Evolutionary conservation across 768 basidiomycete genomes (phyloP), one percentile per base, ranked within the genome.

Genomic region (Pisolithus tinctorius): DNA sequence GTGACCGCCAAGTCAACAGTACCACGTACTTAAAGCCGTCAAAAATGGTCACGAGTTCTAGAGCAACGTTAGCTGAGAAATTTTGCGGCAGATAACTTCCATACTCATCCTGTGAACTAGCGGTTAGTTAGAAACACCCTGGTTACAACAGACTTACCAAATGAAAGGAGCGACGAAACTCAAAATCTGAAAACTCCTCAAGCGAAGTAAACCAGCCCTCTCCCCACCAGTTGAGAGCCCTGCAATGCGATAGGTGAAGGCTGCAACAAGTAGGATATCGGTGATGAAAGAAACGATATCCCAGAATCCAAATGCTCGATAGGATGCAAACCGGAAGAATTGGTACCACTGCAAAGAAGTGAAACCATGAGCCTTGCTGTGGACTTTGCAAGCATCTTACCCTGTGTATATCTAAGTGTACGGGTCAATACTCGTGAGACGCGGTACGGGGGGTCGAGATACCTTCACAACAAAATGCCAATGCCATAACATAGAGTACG

Each of bases 161-260:
- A 94, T 85, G 46, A 95, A 77, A 0, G 91, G 92, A 2, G 90
- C 80, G 6, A 88, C 91, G 66, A 85, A 92, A 71, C 89, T 90
- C 37, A 96, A 71, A 27, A 91, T 77, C 62, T 94, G 92, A 70
- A 96, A 97, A 66, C 93, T 94, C 52, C 66, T 74, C 14, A 91
- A 56, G 48, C 76, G 75, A 53, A 81, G 59, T 47, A 61, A 56
- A 25, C 63, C 60, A 17, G 70, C 67, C 48, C 67, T 51, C 54
- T 75, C 69, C 3, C 60, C 70, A 3, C 66, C 55, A 4, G 64
- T 62, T 5, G 45, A 54, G 6, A 86, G 58, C 25, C 91, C 83
- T 4, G 72, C 64, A 1, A 93, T 58, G 30, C 94, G 87, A 44
- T 95, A 66, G 6, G 73, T 61, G 62, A 94, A 93, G 0, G 92